A percentile compares a stretch with the other conserved stretches of the same genome.
phyloP scores from a whole-genome alignment of 805 yeast genomes.

The Wickerhamomyces tratensis region DNA sequence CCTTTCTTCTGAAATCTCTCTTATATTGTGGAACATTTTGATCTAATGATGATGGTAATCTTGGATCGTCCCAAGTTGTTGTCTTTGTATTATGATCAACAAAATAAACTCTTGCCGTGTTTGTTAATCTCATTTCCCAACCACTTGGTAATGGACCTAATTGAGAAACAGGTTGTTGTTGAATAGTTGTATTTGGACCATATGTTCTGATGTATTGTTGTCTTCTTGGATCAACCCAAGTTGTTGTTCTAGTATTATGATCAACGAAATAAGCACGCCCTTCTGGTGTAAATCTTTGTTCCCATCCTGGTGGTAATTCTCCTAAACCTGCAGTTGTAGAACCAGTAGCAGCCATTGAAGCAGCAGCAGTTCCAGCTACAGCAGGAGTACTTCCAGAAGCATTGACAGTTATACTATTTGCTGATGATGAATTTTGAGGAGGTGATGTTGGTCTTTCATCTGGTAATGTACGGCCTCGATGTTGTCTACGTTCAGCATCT shows the following conservation, averaged over 20 bases:
- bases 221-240: slow-evolving; percentile 99
- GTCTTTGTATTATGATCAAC: slow-evolving; percentile 99
- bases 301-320: slow-evolving; percentile 98
- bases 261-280: slow-evolving; percentile 98
- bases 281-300: slow-evolving; percentile 94
- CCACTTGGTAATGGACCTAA: slow-evolving; percentile 97
- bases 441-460: slow-evolving; percentile 35
- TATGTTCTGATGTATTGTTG: slow-evolving; percentile 96
- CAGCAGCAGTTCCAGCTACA: slow-evolving; percentile 45
- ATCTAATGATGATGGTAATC: slow-evolving; percentile 93
- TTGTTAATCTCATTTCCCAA: slow-evolving; percentile 99
- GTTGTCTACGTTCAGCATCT: slow-evolving; percentile 85
- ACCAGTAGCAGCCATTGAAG: slow-evolving; percentile 59
- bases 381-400: slow-evolving; percentile 35
- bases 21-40: slow-evolving; percentile 98
- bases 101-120: slow-evolving; percentile 96
- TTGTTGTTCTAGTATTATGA: slow-evolving; percentile 98
- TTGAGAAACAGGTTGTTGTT: slow-evolving; percentile 96
- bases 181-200: slow-evolving; percentile 84
- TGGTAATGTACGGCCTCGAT: slow-evolving; percentile 83
- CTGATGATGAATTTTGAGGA: slow-evolving; percentile 12
- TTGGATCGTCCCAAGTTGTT: slow-evolving; percentile 99
- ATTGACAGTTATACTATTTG: slow-evolving; percentile 32
- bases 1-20: slow-evolving; percentile 97
- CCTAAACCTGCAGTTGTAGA: slow-evolving; percentile 95